Percentiles rank a stretch among this genome's conserved stretches.
phyloP scores from a whole-genome alignment of 2,329 filamentous ascomycete species.

The Xylariomycetidae sp. region DNA sequence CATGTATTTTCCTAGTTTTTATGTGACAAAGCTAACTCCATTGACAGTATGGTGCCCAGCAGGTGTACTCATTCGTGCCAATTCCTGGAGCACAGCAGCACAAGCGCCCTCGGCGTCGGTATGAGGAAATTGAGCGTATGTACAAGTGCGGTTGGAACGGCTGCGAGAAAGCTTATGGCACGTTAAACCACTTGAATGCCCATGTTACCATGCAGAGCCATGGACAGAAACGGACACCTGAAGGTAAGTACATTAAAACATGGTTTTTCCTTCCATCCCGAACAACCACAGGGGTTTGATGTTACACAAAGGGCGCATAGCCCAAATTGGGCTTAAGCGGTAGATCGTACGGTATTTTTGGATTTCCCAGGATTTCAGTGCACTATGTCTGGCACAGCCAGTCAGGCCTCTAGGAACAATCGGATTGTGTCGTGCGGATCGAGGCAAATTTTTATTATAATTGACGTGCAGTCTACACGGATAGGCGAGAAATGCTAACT shows the following conservation, averaged over 20 bases:
- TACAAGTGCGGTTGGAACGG: constrained; percentile 99
- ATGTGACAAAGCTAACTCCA: constrained; percentile 2
- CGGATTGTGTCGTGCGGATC: too few species aligned
- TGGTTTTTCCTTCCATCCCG: constrained; percentile 1
- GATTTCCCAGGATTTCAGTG: too few species aligned
- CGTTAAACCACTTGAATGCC: constrained; percentile 93
- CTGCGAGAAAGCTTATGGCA: constrained; percentile 98
- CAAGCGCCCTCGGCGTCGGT: constrained; percentile 87
- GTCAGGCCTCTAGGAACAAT: too few species aligned
- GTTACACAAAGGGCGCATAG: too few species aligned
- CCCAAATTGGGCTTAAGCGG: too few species aligned
- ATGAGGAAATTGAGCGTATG: constrained; percentile 99
- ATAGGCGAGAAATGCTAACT: too few species aligned
- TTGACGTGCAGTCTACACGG: too few species aligned
- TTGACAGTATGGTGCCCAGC: constrained; percentile 35
- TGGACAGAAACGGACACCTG: constrained; percentile 87
- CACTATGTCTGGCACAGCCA: too few species aligned
- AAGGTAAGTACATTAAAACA: constrained; percentile 69
- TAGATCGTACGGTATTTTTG: too few species aligned
- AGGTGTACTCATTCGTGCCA: constrained; percentile 97
- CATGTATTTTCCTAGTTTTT: constrained; percentile 6
- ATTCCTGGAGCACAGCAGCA: constrained; percentile 97
- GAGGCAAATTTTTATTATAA: too few species aligned
- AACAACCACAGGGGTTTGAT: too few species aligned
- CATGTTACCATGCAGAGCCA: constrained; percentile 99